These are phyloP conservation scores for Tylopilus rubrobrunneus DNA, from an alignment of 768 basidiomycete species.

Conservation along the genomic window DNA sequence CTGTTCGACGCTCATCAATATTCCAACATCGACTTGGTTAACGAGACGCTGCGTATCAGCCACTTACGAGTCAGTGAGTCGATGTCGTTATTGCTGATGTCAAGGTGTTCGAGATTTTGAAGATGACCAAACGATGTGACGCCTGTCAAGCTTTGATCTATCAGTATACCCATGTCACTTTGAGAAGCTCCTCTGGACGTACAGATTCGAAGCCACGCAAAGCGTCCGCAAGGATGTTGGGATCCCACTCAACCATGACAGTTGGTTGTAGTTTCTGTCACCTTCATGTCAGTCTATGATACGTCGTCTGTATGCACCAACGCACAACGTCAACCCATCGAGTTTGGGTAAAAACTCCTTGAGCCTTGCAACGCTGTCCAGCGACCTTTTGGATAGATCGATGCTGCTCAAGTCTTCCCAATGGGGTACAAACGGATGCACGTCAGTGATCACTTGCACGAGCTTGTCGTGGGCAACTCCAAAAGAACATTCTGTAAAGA, in stretches of 20 bases:
- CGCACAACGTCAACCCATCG: constrained; percentile 73
- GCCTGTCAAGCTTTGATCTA: constrained; percentile 63
- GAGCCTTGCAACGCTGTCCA: constrained; percentile 64
- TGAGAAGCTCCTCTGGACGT: constrained; percentile 14
- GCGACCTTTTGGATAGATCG: constrained; percentile 58
- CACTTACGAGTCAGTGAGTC: constrained; percentile 83
- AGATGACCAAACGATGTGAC: constrained; percentile 89
- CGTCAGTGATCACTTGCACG: constrained; percentile 89
- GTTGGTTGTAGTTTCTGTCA: constrained; percentile 64
- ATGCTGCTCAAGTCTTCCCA: constrained; percentile 82
- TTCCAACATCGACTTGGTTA: not conserved
- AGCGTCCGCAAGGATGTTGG: constrained; percentile 70
- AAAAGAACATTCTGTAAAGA: constrained; percentile 96
- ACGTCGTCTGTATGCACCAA: constrained; percentile 17
- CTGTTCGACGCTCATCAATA: constrained; percentile 39
- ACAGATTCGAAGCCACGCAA: constrained; percentile 76
- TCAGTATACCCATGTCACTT: constrained; percentile 14
- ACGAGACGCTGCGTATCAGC: not conserved
- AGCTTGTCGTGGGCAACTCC: constrained; percentile 89
- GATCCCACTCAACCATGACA: constrained; percentile 79
- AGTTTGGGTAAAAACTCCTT: constrained; percentile 90
- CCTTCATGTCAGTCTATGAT: constrained; percentile 15
- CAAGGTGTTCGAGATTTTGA: constrained; percentile 79
- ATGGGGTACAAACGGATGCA: constrained; percentile 89
- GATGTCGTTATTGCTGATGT: constrained; percentile 87